Conservation (phyloP, 306 rosid genomes). For the Gillenia trifoliata region DNA sequence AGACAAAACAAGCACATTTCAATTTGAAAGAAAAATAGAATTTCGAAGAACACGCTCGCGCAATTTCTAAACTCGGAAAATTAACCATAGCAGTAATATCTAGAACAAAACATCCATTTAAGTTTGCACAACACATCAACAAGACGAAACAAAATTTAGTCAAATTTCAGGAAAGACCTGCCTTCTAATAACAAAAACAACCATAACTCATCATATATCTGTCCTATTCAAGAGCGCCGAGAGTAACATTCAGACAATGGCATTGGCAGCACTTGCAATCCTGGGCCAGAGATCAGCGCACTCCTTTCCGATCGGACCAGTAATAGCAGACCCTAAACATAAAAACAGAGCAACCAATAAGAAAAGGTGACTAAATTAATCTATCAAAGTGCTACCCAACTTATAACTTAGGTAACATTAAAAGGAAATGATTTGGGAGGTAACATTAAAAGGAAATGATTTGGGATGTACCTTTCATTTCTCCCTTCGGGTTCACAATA, state of each 20-base stretch:
- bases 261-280: conserved; percentile 56
- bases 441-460: neutral
- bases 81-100: neutral
- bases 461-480: conserved; percentile 44
- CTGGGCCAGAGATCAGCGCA: conserved; percentile 63
- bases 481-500: conserved; percentile 54
- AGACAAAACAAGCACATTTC: too few relatives aligned
- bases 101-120: neutral
- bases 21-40: too few relatives aligned
- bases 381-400: neutral
- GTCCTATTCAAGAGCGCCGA: neutral
- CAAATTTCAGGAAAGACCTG: neutral
- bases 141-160: conserved; percentile 11
- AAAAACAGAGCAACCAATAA: neutral
- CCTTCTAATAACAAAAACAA: neutral
- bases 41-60: neutral
- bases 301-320: conserved; percentile 60
- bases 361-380: neutral
- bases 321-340: conserved; percentile 48
- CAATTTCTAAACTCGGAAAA: neutral
- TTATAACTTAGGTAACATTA: neutral
- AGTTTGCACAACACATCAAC: neutral
- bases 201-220: neutral
- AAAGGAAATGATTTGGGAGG: neutral
- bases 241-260: conserved; percentile 31